These are phyloP conservation scores for Bruguiera gymnorhiza DNA, from an alignment of 345 rosid species.

Conservation along the genomic window DNA sequence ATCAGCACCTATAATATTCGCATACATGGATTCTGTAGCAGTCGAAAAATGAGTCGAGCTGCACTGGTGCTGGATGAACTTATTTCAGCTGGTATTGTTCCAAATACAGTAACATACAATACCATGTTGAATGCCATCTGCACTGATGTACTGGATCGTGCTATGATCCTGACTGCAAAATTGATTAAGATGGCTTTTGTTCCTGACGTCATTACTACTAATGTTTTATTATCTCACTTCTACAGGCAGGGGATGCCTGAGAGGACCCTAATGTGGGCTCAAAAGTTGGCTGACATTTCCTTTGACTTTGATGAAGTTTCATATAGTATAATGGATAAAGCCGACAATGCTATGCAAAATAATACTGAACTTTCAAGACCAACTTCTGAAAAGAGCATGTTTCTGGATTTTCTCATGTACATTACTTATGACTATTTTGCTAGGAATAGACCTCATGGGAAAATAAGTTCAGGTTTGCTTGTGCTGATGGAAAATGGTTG, in stretches of 20 bases:
- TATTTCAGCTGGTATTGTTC: slow-evolving; percentile 51
- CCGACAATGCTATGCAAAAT: slow-evolving; percentile 28
- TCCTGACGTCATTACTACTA: slow-evolving; percentile 56
- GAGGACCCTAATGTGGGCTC: slow-evolving; percentile 58
- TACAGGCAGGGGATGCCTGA: slow-evolving; percentile 72
- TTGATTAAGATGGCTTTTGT: slow-evolving; percentile 70
- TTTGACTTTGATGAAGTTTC: slow-evolving; percentile 61
- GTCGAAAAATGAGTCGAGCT: slow-evolving; percentile 47
- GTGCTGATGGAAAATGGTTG: slow-evolving; percentile 22
- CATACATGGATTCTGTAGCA: slow-evolving; percentile 49
- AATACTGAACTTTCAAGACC: slow-evolving; percentile 18
- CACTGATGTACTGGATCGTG: slow-evolving; percentile 52
- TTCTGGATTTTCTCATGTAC: slow-evolving; percentile 72
- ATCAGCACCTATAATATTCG: slow-evolving; percentile 55
- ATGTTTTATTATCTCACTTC: slow-evolving; percentile 53
- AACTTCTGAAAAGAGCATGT: slow-evolving; percentile 45
- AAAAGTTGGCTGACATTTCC: slow-evolving; percentile 57
- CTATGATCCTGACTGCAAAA: slow-evolving; percentile 58
- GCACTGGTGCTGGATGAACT: slow-evolving; percentile 33
- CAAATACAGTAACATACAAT: slow-evolving; percentile 69
- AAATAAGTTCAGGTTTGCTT: slow-evolving; percentile 20
- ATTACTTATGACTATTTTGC: slow-evolving; percentile 51
- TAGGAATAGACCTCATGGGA: slow-evolving; percentile 28
- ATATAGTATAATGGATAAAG: slow-evolving; percentile 42
- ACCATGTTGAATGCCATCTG: slow-evolving; percentile 55